Evolutionary conservation across 1,284 basidiomycete genomes (phyloP).

Genomic region (Gymnopus androsaceus): DNA sequence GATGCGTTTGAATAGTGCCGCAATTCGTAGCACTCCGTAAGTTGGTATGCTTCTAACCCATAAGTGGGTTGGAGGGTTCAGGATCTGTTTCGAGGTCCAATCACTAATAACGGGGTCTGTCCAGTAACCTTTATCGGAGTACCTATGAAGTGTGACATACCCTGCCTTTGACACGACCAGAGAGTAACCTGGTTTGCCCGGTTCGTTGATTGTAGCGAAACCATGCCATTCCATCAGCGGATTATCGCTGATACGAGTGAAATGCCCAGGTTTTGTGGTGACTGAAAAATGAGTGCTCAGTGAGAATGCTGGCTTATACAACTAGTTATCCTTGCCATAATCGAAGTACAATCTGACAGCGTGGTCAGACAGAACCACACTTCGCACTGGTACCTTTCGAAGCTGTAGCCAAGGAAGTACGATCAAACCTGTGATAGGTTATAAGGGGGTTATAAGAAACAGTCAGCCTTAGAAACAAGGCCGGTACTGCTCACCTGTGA

Average conservation of each 20-base stretch:
- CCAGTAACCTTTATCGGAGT: background rate
- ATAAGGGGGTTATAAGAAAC: background rate
- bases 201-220: conserved; percentile 57
- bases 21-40: conserved; percentile 60
- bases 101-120: conserved; percentile 30
- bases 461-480: background rate
- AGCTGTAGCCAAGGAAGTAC: conserved; percentile 56
- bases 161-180: conserved; percentile 59
- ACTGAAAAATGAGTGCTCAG: conserved; percentile 22
- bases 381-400: conserved; percentile 53
- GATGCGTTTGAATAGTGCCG: conserved; percentile 57
- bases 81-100: conserved; percentile 57
- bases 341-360: conserved; percentile 61
- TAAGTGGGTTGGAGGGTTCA: conserved; percentile 51
- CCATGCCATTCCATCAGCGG: conserved; percentile 64
- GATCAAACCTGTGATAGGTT: conserved; percentile 40
- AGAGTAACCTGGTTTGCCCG: conserved; percentile 55
- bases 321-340: conserved; percentile 42
- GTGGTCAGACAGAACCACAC: conserved; percentile 56
- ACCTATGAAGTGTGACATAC: background rate
- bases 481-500: conserved; percentile 37
- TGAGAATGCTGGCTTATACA: background rate
- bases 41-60: conserved; percentile 62
- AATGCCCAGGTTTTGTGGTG: conserved; percentile 55
- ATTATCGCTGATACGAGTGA: conserved; percentile 53